Conservation (phyloP, 768 basidiomycete genomes). For the Rhodotorula sphaerocarpa region DNA sequence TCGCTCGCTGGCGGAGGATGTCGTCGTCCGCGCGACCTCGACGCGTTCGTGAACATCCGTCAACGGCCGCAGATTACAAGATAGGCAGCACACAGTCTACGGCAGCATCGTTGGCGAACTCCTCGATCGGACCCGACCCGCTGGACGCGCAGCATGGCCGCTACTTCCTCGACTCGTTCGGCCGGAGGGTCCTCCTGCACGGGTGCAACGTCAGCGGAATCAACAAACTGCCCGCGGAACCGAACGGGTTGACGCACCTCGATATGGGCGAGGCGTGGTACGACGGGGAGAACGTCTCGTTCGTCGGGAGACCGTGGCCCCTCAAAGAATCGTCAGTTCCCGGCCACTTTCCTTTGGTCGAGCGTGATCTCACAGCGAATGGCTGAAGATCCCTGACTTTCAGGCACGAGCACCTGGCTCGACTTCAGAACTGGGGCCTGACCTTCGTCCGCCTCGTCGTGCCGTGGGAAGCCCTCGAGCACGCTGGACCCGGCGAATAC, state of each 20-base stretch:
- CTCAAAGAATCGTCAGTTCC: constrained; percentile 69
- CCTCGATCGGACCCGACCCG: constrained; percentile 62
- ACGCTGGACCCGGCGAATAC: constrained; percentile 76
- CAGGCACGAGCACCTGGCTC: constrained; percentile 25
- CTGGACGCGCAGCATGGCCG: constrained; percentile 60
- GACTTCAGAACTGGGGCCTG: constrained; percentile 32
- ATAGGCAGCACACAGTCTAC: not conserved
- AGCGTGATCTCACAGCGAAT: not conserved
- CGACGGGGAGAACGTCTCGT: constrained; percentile 61
- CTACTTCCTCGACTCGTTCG: constrained; percentile 71
- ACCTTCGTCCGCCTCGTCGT: constrained; percentile 56
- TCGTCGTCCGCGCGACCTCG: not conserved
- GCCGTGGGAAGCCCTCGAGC: constrained; percentile 96
- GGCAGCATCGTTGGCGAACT: constrained; percentile 47
- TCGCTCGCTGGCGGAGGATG: not conserved
- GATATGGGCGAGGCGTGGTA: constrained; percentile 60
- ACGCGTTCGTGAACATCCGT: not conserved
- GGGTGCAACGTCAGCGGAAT: constrained; percentile 80
- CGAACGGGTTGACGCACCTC: constrained; percentile 48
- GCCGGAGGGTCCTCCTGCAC: constrained; percentile 68
- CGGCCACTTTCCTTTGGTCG: constrained; percentile 51
- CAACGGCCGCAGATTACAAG: constrained; percentile 6
- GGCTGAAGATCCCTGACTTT: constrained; percentile 21
- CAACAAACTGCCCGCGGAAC: constrained; percentile 53
- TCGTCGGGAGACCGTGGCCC: constrained; percentile 85